These are phyloP conservation scores for Atkinsonella texensis DNA, from an alignment of 2,329 filamentous ascomycete genomes.

Conservation along the genomic window DNA sequence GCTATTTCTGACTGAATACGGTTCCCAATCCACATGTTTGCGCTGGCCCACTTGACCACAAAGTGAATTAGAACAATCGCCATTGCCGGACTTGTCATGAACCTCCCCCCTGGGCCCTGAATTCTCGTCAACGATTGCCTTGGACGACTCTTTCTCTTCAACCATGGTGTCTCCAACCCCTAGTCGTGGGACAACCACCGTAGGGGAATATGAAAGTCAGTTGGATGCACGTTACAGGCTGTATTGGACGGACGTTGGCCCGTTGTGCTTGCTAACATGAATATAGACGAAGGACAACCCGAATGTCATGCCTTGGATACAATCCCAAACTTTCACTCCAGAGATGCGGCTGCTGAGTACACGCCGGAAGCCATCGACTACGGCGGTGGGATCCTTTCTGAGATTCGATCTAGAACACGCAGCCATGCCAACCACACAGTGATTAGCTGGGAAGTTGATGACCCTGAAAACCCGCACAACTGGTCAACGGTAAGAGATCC, in stretches of 20 bases:
- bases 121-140: neutral
- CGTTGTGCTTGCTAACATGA: neutral
- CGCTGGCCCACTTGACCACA: neutral
- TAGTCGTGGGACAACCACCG: neutral
- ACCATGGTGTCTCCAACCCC: neutral
- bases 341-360: constrained; percentile 29
- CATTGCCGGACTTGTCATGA: neutral
- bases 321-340: constrained; percentile 20
- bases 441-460: constrained; percentile 34
- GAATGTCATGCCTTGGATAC: constrained; percentile 14
- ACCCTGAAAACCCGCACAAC: constrained; percentile 42
- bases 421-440: constrained; percentile 22
- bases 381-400: constrained; percentile 20
- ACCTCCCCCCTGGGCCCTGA: neutral
- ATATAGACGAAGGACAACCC: constrained; percentile 13
- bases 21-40: neutral
- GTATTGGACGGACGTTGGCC: neutral
- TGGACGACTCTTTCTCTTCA: neutral
- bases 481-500: constrained; percentile 27
- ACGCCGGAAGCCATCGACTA: constrained; percentile 28
- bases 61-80: neutral
- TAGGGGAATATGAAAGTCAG: constrained; percentile 1
- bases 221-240: neutral
- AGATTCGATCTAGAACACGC: constrained; percentile 22
- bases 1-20: neutral